These are phyloP conservation scores for Lentinula detonsa DNA, from an alignment of 768 basidiomycete species.

Conservation along the genomic window DNA sequence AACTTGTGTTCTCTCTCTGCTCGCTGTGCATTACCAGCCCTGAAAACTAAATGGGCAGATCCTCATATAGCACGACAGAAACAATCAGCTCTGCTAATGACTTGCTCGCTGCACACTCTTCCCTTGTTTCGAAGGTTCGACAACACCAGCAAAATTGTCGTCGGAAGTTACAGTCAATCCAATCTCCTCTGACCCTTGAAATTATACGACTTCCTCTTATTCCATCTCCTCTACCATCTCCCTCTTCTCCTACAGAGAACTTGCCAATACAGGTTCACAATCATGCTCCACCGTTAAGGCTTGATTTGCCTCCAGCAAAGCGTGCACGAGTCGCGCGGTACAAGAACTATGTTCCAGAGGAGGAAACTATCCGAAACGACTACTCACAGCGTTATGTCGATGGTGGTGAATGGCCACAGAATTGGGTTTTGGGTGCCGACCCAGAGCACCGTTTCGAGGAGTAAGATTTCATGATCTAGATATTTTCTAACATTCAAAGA, in stretches of 20 bases:
- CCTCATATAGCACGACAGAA: constrained; percentile 31
- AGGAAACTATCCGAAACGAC: constrained; percentile 96
- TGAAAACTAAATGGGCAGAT: background rate
- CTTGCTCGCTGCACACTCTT: constrained; percentile 54
- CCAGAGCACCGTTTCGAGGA: constrained; percentile 90
- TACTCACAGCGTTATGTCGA: constrained; percentile 89
- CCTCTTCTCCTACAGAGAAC: constrained; percentile 39
- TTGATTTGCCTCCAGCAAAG: constrained; percentile 63
- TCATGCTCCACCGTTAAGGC: constrained; percentile 25
- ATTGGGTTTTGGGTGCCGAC: constrained; percentile 87
- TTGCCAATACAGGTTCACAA: constrained; percentile 44
- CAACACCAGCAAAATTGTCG: constrained; percentile 51
- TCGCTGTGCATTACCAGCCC: background rate
- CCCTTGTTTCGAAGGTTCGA: constrained; percentile 52
- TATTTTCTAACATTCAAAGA: background rate
- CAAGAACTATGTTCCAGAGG: constrained; percentile 81
- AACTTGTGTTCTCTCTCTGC: background rate
- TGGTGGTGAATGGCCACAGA: constrained; percentile 89
- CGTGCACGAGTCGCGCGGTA: constrained; percentile 67
- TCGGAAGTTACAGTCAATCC: constrained; percentile 45
- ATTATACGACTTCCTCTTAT: constrained; percentile 54
- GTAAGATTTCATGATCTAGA: constrained; percentile 43
- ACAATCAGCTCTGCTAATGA: constrained; percentile 58
- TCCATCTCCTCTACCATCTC: constrained; percentile 34
- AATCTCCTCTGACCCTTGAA: constrained; percentile 45